A percentile compares a stretch with the other conserved stretches of the same genome.
phyloP scores from a whole-genome alignment of 345 rosid species.

The Acer campestre region DNA sequence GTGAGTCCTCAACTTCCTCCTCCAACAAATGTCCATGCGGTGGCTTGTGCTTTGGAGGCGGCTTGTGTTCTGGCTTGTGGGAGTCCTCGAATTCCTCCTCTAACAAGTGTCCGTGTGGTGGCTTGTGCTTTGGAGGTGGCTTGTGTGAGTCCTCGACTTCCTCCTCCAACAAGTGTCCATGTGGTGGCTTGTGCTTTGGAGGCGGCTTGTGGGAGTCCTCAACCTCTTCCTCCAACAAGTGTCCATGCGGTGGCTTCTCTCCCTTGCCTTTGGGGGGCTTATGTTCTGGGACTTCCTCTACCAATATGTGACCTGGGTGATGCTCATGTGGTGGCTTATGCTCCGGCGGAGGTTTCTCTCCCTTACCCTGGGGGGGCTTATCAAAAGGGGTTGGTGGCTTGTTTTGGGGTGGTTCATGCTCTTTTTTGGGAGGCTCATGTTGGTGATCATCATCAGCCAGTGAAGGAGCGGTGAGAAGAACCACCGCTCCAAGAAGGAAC shows the following conservation, averaged over 20 bases:
- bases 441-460: conserved; percentile 20
- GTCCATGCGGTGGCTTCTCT: no score
- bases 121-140: neutral
- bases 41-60: conserved; percentile 6
- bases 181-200: conserved; percentile 28
- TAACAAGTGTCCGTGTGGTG: conserved; percentile 17
- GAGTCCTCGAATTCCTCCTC: conserved; percentile 25
- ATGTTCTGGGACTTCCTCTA: conserved; percentile 2
- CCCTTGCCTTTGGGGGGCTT: no score
- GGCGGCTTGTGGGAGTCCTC: no score
- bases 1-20: conserved; percentile 21
- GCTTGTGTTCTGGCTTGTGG: conserved; percentile 7
- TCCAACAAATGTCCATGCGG: conserved; percentile 17
- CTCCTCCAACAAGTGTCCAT: neutral
- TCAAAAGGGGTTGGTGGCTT: conserved; percentile 9
- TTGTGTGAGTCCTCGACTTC: neutral
- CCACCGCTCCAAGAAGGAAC: conserved; percentile 15
- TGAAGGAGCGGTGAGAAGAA: conserved; percentile 12
- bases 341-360: conserved; percentile 10
- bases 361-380: conserved; percentile 18
- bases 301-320: neutral
- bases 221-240: no score
- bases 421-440: neutral
- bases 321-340: conserved; percentile 23
- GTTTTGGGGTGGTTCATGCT: conserved; percentile 21